Evolutionary conservation across 2,329 filamentous ascomycete genomes (phyloP), one percentile per base, ranked within the genome.

Genomic region (Cercospora sp.): DNA sequence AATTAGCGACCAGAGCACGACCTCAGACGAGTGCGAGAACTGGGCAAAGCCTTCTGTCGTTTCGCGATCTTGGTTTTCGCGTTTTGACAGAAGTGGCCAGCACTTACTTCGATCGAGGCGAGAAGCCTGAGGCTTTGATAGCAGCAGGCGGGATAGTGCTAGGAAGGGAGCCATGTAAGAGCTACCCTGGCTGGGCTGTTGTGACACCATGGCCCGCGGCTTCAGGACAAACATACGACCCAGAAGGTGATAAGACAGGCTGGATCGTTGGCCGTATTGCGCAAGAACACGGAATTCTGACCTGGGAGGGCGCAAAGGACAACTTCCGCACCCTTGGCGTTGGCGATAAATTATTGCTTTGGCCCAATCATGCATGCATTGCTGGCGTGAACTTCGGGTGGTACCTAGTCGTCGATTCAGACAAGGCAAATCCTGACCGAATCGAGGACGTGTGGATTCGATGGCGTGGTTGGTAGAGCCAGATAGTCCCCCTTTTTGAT

Each of bases 291-390:
- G 91, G 90, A 0, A 88, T 93, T 64, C 75, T 94, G 73, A 83
- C 81, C 1, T 93, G 90, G 87, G 80, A 82, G 45, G 84, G 83
- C 0, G 65, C 76, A 1, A 71, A 71, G 30, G 77, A 82, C 10
- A 78, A 82, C n/a, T 79, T 85, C 59, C 77, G 80, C 45, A 76
- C 80, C 58, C 76, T 92, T 66, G 70, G 78, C 2, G 81, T 92
- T 34, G 91, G 91, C 0, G 86, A 92, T 75, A 87, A 88, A 74
- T 79, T 94, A 28, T 83, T 88, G 66, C 81, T 94, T 7, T 94
- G 90, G 88, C 91, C 91, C 0, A 94, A 94, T 74, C 92, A 95
- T 80, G 88, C 91, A 40, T 95, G 92, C 77, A 90, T 94, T 72
- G 87, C 91, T 1, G 89, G 90, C 0, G 89, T 88, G 0, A 86